Base-by-base conservation (phyloP, 2,329 filamentous ascomycete genomes). In the Macrophomina tecta region DNA sequence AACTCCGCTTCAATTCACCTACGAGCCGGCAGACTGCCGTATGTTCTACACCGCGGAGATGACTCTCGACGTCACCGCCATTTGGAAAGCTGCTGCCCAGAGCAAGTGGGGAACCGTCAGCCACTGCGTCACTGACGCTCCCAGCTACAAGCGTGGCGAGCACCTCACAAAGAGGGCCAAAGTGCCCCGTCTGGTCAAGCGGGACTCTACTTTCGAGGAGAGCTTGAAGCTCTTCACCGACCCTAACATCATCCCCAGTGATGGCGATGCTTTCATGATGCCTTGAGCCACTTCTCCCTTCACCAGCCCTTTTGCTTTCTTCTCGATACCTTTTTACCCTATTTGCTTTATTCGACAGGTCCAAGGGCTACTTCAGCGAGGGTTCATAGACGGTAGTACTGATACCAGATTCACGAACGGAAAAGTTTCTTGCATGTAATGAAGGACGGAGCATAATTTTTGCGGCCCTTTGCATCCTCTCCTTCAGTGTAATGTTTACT, bases 1-100 rank as follows among this genome's bases (percentile, higher is more conserved):
- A 8, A 68, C 73, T 30, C 74, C 78, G 14, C 68, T 79, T 28
- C 78, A 80, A 40, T 80, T 80, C 66, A 69, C 76, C 11, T 80
- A 80, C 67, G 77, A 80, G 67, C 72, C 75, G 61, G 77, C 78
- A 1, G 73, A 80, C 61, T 80, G 78, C 67, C 75, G 78, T 61
- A 71, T 80, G 7, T 79, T 75, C 69, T 80, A 77, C 69, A 79
- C 77, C 2, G 74, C 78, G 0, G 77, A 79, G 70, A 80, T 80
- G 78, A 79, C 77, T 2, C 73, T 79, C 34, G 77, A 79, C 61
- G 75, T 74, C 12, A 75, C 74, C 5, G 72, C 74, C 2, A 63
- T 78, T 4, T 80, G 78, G 78, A 78, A 74, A 68, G 74, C 77
- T 8, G 78, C 73, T n/a, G 76, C 74, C 7, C 77, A 80, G 65